Conservation (phyloP, 1,284 basidiomycete genomes). For the Coriolopsis trogii region DNA sequence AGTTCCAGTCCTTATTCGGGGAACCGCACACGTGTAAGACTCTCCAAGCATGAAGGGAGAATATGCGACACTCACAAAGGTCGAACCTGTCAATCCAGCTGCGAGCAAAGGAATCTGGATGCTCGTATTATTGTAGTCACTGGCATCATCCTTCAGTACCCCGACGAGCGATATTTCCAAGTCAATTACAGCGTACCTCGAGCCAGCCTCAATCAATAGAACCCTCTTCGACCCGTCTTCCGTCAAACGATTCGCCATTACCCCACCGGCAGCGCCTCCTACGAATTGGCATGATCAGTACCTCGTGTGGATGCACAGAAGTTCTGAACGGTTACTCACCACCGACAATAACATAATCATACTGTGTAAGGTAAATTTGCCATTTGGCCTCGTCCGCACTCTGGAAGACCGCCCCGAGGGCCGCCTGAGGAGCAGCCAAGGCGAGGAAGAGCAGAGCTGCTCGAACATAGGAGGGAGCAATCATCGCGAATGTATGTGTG, state of each 20-base stretch:
- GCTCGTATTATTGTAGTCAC: slow-evolving; percentile 6
- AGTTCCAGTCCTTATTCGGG: slow-evolving; percentile 32
- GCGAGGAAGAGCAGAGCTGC: slow-evolving; percentile 1
- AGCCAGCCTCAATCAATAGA: slow-evolving; percentile 59
- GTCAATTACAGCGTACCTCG: slow-evolving; percentile 10
- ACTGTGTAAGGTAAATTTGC: not conserved
- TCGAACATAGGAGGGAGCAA: not conserved
- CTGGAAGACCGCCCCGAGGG: not conserved
- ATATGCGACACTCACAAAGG: slow-evolving; percentile 2
- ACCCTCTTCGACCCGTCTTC: slow-evolving; percentile 55
- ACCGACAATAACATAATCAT: slow-evolving; percentile 5
- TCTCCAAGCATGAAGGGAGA: not conserved
- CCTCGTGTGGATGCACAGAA: not conserved
- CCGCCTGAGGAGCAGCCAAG: not conserved
- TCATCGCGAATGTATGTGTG: not conserved
- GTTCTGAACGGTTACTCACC: not conserved
- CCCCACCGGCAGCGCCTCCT: slow-evolving; percentile 6
- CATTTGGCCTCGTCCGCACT: not conserved
- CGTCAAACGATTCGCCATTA: slow-evolving; percentile 43
- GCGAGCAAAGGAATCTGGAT: slow-evolving; percentile 10
- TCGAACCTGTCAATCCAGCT: not conserved
- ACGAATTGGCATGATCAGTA: not conserved
- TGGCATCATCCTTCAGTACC: too few relatives aligned
- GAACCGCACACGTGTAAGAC: too few relatives aligned
- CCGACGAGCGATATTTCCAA: too few relatives aligned